Base-by-base conservation (phyloP, 148 eudicot species). In the Amaranthus cruentus region DNA sequence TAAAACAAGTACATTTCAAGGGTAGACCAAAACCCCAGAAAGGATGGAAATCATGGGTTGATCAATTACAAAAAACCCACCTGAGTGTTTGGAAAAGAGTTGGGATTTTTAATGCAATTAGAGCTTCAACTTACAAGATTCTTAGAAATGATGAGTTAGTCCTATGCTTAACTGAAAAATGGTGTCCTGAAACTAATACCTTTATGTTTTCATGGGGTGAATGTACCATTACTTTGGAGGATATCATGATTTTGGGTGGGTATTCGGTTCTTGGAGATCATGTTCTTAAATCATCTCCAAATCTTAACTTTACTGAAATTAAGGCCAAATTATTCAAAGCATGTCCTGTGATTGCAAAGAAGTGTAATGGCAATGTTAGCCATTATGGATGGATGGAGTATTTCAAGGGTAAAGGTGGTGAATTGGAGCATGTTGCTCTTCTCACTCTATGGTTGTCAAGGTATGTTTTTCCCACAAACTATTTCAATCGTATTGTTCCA, bases 121-220 rank as follows among this genome's bases (percentile, higher is more conserved):
- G 66, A 47, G 69, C 63, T 50, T 81, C 87, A 2, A 71, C 62
- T 9, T 79, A 70, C 61, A 21, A 55, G 8, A 59, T 84, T 53
- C 46, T 51, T 13, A 73, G 58, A 10, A 47, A 79, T 15, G 47
- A 66, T 54, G 71, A 71, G 4, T 47, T 81, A 7, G 14, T 84
- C 3, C 11, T 73, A 2, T 72, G 62, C 14, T 69, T 84, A n/a
- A 81, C 76, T 28, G 52, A 82, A 43, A 76, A 38, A 44, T 84
- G 83, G 84, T 74, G 77, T 46, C 59, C 76, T 54, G 54, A 76
- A 38, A 79, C 84, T 0, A 81, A 79, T 21, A 70, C 79, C 0
- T 77, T 77, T 10, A 8, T 77, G 4, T 70, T 77, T n/a, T 70
- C 82, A 4, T 84, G 84, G 87, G 84, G 84, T 55, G 79, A 84